Conservation (phyloP, 2,329 filamentous ascomycete species). For the Cytospora mali region DNA sequence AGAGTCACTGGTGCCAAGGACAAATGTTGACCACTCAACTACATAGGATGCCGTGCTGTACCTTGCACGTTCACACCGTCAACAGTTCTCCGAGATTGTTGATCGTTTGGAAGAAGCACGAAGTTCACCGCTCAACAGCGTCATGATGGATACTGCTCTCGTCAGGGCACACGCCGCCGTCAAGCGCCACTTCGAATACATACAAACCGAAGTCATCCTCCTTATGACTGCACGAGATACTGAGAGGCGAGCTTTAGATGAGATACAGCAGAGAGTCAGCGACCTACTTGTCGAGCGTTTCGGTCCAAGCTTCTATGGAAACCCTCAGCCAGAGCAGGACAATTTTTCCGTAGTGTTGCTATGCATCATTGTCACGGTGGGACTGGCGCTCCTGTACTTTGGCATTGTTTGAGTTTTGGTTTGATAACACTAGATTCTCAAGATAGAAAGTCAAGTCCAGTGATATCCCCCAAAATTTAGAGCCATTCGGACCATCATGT, state of each 20-base stretch:
- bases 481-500: too few relatives aligned
- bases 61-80: not conserved
- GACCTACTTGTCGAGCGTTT: not conserved
- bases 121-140: not conserved
- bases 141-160: constrained; percentile 1
- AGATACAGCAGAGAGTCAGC: not conserved
- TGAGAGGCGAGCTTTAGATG: not conserved
- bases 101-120: not conserved
- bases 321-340: not conserved
- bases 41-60: not conserved
- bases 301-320: not conserved
- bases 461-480: too few relatives aligned
- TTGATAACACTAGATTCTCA: too few relatives aligned
- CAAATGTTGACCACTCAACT: not conserved
- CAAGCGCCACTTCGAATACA: not conserved
- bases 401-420: not conserved
- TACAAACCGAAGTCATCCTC: not conserved
- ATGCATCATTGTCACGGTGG: not conserved
- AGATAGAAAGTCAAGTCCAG: not conserved
- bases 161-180: not conserved
- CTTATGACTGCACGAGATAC: not conserved
- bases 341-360: not conserved
- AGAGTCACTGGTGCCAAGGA: not conserved
- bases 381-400: not conserved
- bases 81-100: not conserved